Conservation (phyloP, 2,329 filamentous ascomycete genomes). For the Dactylellina sp. region DNA sequence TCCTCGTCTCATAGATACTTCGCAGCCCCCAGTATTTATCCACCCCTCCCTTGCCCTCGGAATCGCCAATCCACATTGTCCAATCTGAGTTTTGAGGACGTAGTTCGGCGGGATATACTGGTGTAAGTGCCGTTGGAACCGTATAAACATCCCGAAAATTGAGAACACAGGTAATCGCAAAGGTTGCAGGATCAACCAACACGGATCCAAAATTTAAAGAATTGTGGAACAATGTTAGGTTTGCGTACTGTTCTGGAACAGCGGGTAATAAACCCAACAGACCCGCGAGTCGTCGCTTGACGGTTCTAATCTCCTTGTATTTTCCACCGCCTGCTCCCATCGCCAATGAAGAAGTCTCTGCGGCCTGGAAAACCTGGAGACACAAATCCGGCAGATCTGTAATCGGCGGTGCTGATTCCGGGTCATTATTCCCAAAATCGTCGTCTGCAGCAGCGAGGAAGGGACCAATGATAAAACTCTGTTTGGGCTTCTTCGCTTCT, state of each 20-base stretch:
- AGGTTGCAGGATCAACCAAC: slow-evolving; percentile 40
- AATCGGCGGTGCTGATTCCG: slow-evolving; percentile 30
- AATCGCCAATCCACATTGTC: slow-evolving; percentile 42
- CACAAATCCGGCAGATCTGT: slow-evolving; percentile 45
- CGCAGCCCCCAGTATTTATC: slow-evolving; percentile 48
- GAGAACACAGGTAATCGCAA: slow-evolving; percentile 39
- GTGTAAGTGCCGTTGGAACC: slow-evolving; percentile 40
- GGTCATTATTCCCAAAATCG: slow-evolving; percentile 26
- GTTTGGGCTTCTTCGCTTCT: slow-evolving; percentile 43
- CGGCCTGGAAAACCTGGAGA: slow-evolving; percentile 46
- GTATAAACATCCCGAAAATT: slow-evolving; percentile 48
- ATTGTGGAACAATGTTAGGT: slow-evolving; percentile 43
- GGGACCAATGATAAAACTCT: slow-evolving; percentile 37
- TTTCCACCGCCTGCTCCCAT: slow-evolving; percentile 1
- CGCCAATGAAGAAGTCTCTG: slow-evolving; percentile 27
- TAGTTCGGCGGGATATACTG: slow-evolving; percentile 31
- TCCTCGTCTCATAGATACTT: slow-evolving; percentile 51
- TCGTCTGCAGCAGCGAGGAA: slow-evolving; percentile 43
- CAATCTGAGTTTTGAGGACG: slow-evolving; percentile 46
- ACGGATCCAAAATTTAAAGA: slow-evolving; percentile 27
- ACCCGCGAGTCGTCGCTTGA: slow-evolving; percentile 49
- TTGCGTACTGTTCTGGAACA: slow-evolving; percentile 38
- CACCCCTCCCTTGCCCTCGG: slow-evolving; percentile 19
- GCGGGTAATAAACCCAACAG: slow-evolving; percentile 41
- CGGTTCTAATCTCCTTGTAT: slow-evolving; percentile 41